Evolutionary conservation across 1,284 basidiomycete genomes (phyloP), one percentile per base, ranked within the genome.

Genomic region (Cutaneotrichosporon cyanovorans): DNA sequence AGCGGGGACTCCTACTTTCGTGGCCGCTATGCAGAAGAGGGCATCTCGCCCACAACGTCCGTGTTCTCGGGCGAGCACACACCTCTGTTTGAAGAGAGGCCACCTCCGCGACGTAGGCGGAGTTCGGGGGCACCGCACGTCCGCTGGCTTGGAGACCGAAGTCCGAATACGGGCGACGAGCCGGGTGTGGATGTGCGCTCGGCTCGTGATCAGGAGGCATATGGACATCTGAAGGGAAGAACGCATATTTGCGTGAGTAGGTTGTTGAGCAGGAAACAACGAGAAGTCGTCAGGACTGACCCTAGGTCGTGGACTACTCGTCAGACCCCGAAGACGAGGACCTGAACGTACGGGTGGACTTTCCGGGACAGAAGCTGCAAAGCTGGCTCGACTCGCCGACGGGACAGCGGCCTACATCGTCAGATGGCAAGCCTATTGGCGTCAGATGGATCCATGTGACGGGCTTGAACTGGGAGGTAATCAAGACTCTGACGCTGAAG

Each of bases 171-270:
- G n/a, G 70, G 70, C 11, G 64, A 67, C 46, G 70, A 72, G 48
- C 70, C 69, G 4, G 70, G 70, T 51, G 69, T 72, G n/a, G 67
- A 72, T 45, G 70, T 72, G 8, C 61, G 60, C 21, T 57, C 57
- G 34, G 57, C 58, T 45, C 41, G 65, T 39, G 68, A 67, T 45
- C 61, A 70, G 45, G 61, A 66, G 51, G 54, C 59, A 25, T 70
- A 68, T 47, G 53, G 54, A 0, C 65, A 67, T 46, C 44, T 68
- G 38, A 60, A 53, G 45, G 60, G 48, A 8, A 43, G 45, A 40
- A 62, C 62, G 0, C 47, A 55, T 8, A 55, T 70, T 14, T 61
- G 62, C 14, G 65, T 66, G 40, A 45, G 60, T 56, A 21, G 4
- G 25, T n/a, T 2, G 30, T 7, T 16, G 18, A 4, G 22, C 18